Conservation (phyloP, 768 basidiomycete genomes). For the Grammothele lineata region DNA sequence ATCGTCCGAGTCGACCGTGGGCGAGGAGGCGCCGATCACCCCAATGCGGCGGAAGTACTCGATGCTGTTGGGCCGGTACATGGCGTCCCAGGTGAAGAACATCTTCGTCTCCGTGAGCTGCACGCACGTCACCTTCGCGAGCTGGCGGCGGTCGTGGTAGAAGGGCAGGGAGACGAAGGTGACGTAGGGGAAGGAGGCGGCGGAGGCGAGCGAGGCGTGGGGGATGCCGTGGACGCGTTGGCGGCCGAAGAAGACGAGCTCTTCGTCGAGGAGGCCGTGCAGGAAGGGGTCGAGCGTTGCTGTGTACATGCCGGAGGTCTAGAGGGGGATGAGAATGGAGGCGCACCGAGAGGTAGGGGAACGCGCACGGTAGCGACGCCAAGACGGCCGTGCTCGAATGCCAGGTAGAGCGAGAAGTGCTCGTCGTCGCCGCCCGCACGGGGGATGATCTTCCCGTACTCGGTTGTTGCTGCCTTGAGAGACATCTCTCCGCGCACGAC, state of each 20-base stretch:
- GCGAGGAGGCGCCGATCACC: neutral
- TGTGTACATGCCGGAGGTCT: constrained; percentile 24
- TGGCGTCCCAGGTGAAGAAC: constrained; percentile 22
- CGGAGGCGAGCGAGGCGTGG: constrained; percentile 2
- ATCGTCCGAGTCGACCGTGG: neutral
- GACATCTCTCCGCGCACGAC: constrained; percentile 19
- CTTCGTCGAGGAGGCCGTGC: constrained; percentile 15
- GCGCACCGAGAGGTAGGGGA: neutral
- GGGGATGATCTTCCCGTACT: constrained; percentile 15
- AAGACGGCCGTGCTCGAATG: constrained; percentile 25
- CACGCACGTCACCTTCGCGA: constrained; percentile 21
- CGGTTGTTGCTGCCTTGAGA: constrained; percentile 16
- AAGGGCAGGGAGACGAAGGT: constrained; percentile 16
- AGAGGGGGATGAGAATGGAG: neutral
- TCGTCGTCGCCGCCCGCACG: constrained; percentile 2
- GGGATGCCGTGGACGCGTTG: constrained; percentile 6
- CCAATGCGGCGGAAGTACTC: constrained; percentile 5
- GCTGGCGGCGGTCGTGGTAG: constrained; percentile 14
- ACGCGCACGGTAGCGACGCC: constrained; percentile 24
- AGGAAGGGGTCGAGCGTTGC: constrained; percentile 20
- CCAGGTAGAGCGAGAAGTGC: constrained; percentile 22
- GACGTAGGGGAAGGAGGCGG: constrained; percentile 4
- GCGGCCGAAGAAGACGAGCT: neutral
- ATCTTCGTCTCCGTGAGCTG: constrained; percentile 27
- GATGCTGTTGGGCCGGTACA: constrained; percentile 9